These are phyloP conservation scores for Solanum corneliomulleri DNA, from an alignment of 257 asterid genomes.

Conservation along the genomic window DNA sequence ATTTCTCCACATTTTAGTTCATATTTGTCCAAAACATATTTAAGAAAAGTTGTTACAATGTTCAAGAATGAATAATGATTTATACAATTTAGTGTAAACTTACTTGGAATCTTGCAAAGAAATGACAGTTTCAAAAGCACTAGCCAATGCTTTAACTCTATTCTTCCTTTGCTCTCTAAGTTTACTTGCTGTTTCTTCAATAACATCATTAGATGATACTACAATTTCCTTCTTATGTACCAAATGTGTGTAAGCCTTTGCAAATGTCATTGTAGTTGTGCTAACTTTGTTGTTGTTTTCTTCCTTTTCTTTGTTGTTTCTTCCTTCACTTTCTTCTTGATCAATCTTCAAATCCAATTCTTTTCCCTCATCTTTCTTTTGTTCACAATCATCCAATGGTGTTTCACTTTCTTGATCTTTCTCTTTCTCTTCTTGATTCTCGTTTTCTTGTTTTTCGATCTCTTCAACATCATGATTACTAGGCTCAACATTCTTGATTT, in stretches of 20 bases:
- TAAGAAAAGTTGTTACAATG: neutral
- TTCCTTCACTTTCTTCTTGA: neutral
- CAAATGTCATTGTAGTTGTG: constrained; percentile 3
- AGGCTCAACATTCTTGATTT: neutral
- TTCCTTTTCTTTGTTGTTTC: constrained; percentile 1
- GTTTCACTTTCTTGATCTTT: neutral
- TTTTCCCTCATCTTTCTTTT: neutral
- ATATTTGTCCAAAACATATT: neutral
- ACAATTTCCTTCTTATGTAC: constrained; percentile 19
- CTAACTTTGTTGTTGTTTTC: neutral
- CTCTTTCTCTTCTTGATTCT: neutral
- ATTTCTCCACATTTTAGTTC: neutral
- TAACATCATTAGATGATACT: constrained; percentile 50
- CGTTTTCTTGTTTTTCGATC: neutral
- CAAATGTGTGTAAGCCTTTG: constrained; percentile 3
- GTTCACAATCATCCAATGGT: neutral
- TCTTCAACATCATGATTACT: neutral
- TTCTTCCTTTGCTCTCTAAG: constrained; percentile 58
- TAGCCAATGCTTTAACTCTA: constrained; percentile 72
- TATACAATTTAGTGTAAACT: neutral
- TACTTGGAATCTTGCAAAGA: constrained; percentile 44
- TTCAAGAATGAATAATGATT: neutral
- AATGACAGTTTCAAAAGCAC: constrained; percentile 77
- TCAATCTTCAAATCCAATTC: neutral
- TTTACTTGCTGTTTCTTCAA: constrained; percentile 57